Evolutionary conservation across 2,329 filamentous ascomycete genomes (phyloP), one percentile per base, ranked within the genome.

Genomic region (Geosmithia flava): DNA sequence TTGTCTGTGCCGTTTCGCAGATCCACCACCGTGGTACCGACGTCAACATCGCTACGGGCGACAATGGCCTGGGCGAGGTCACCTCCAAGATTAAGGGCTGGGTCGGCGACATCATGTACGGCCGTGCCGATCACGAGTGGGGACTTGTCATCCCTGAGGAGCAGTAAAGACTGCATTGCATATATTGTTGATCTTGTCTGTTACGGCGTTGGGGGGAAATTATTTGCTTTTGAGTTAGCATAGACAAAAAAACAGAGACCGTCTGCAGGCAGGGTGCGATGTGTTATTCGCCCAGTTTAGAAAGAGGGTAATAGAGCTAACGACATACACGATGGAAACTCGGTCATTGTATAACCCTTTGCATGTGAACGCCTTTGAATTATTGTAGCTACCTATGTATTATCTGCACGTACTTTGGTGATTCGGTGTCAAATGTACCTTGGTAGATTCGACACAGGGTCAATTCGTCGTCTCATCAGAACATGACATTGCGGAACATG

Each of bases 101-200:
- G 76, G 68, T 89, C 53, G 70, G 72, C 53, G 79, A 83, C 54
- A 86, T 89, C 65, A 87, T 87, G 81, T 88, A 83, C 62, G 84
- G 84, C 51, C 74, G 74, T 50, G 77, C 75, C 58, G 59, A 81
- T 50, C 83, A 88, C 61, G 68, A 76, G 45, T 89, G 85, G 83
- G 81, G 76, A 37, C 74, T 86, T 48, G 72, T 85, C 37, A 72
- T 89, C 37, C 68, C 77, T 47, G 80, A 85, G 63, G 74, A 80
- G 58, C 56, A 69, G 59, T 67, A 62, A n/a, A 17, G 19, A 15
- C 42, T 20, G 13, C 42, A 23, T 23, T n/a, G 17, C 10, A 44
- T 16, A 23, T 20, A 4, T 44, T 44, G 17, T 11, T 20, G 10
- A 20, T 44, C 20, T 44, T 44, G 7, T 16, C 8, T 16, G 19